Conservation (phyloP, 768 basidiomycete genomes). For the Serendipita sp. region DNA sequence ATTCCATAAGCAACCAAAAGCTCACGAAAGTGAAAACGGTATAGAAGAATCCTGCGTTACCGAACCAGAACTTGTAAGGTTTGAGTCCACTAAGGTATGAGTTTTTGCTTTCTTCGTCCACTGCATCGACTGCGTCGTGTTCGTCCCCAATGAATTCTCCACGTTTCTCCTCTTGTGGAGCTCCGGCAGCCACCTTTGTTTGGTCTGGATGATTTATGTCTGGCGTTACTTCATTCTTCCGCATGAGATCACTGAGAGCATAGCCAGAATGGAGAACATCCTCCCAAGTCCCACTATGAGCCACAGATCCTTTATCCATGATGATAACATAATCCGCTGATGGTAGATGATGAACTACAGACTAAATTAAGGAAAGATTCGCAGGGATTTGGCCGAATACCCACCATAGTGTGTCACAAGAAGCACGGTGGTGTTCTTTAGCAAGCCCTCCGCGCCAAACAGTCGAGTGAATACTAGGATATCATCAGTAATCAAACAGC, state of each 20-base stretch:
- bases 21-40: not conserved
- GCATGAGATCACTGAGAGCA: not conserved
- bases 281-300: not conserved
- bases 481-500: not conserved
- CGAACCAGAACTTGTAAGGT: conserved; percentile 4
- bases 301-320: not conserved
- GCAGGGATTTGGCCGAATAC: not conserved
- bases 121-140: not conserved
- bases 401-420: not conserved
- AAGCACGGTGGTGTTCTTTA: not conserved
- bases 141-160: not conserved
- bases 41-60: not conserved
- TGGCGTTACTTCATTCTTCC: not conserved
- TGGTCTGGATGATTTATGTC: too few species aligned
- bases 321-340: not conserved
- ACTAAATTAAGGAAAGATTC: too few species aligned
- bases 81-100: not conserved
- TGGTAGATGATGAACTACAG: conserved; percentile 2
- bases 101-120: not conserved
- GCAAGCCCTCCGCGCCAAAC: not conserved
- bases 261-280: not conserved
- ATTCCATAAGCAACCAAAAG: not conserved
- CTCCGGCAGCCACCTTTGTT: not conserved
- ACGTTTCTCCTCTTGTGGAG: not conserved
- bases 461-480: not conserved